Percentiles rank a stretch among this genome's conserved stretches.
Evolutionary conservation across 2,329 filamentous ascomycete species (phyloP).

Genomic region (Chaetomium olivaceum): DNA sequence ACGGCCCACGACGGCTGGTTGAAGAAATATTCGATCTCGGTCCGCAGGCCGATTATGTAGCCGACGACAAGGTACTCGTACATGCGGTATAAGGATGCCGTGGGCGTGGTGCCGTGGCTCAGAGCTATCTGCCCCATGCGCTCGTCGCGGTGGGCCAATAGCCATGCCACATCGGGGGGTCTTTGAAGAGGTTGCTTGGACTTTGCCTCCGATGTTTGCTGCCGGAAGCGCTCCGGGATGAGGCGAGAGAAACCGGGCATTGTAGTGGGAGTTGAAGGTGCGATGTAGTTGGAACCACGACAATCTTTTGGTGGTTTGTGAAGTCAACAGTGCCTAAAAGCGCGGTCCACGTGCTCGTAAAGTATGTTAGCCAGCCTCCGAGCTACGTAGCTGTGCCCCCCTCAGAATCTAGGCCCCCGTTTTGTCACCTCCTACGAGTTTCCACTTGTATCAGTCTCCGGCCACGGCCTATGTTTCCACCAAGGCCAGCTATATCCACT

Average conservation of each 20-base stretch:
- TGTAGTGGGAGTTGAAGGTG: neutral
- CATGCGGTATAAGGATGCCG: conserved; percentile 22
- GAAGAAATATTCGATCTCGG: conserved; percentile 21
- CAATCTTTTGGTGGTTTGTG: neutral
- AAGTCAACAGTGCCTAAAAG: neutral
- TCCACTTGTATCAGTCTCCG: neutral
- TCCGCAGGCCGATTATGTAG: conserved; percentile 18
- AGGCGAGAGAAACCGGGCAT: neutral
- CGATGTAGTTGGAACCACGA: neutral
- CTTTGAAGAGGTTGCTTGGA: neutral
- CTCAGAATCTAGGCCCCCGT: neutral
- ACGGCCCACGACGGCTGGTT: conserved; percentile 22
- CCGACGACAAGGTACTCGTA: conserved; percentile 18
- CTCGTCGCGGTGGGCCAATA: conserved; percentile 14
- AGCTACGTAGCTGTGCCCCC: neutral
- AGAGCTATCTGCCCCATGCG: conserved; percentile 5
- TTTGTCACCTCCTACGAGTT: too few species aligned
- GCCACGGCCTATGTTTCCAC: neutral
- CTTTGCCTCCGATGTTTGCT: neutral
- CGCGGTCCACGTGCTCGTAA: neutral
- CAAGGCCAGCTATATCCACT: neutral
- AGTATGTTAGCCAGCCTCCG: neutral
- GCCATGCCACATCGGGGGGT: conserved; percentile 11
- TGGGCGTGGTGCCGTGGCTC: conserved; percentile 11
- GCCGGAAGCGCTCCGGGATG: neutral